Evolutionary conservation across 2,329 filamentous ascomycete species (phyloP).

Genomic region (Mollisia scopiformis): DNA sequence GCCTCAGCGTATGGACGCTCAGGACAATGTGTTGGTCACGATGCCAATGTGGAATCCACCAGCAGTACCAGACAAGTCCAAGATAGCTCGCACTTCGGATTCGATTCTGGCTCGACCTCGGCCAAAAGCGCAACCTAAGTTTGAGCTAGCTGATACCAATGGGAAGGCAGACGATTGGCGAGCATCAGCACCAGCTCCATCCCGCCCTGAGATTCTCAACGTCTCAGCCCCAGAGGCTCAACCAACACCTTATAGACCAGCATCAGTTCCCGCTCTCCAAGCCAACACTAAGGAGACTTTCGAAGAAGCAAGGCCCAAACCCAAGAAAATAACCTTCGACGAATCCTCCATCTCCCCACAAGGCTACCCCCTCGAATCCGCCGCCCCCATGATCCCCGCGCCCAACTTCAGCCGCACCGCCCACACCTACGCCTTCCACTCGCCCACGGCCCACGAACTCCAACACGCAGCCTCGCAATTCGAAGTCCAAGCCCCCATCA

Average conservation of each 20-base stretch:
- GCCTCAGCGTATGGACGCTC: background rate
- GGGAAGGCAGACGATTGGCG: no score
- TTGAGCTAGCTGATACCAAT: no score
- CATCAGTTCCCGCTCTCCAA: no score
- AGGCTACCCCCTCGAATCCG: background rate
- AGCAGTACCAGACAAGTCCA: background rate
- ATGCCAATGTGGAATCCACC: background rate
- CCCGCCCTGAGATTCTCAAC: no score
- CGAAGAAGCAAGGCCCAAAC: no score
- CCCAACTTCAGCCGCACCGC: background rate
- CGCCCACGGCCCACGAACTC: background rate
- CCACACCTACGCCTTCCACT: background rate
- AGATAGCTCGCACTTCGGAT: background rate
- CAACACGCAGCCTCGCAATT: background rate
- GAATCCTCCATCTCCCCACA: background rate
- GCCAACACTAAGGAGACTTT: no score
- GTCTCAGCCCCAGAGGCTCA: no score
- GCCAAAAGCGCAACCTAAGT: no score
- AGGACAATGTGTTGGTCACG: background rate
- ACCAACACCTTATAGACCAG: no score
- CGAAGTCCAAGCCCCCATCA: background rate
- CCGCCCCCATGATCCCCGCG: background rate
- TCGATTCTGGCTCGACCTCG: background rate
- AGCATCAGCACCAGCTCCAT: no score
- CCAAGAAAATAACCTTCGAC: background rate